phyloP scores from a whole-genome alignment of 768 basidiomycete genomes.

The Russula virescens region DNA sequence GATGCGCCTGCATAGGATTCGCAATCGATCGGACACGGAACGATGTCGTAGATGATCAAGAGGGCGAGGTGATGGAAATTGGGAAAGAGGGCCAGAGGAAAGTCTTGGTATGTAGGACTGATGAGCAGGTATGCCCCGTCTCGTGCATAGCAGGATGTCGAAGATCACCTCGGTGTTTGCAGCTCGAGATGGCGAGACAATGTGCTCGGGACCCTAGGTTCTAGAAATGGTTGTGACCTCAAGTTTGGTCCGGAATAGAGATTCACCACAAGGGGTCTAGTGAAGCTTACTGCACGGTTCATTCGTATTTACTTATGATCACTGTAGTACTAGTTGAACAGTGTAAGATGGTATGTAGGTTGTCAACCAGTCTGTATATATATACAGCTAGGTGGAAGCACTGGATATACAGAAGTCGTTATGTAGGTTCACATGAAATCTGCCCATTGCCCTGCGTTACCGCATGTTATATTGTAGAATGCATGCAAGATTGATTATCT shows the following conservation, averaged over 20 bases:
- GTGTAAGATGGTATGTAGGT: neutral
- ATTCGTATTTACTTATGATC: too few species aligned
- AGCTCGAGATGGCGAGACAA: slow-evolving; percentile 43
- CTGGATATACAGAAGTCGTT: neutral
- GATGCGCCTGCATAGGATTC: slow-evolving; percentile 59
- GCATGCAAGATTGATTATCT: neutral
- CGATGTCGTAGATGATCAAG: slow-evolving; percentile 31
- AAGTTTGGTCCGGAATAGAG: neutral
- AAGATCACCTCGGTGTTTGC: neutral
- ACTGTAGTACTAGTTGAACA: too few species aligned
- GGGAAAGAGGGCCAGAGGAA: slow-evolving; percentile 31
- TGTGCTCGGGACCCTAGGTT: slow-evolving; percentile 32
- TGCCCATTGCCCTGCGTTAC: neutral
- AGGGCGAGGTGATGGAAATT: slow-evolving; percentile 45
- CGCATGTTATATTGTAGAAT: neutral
- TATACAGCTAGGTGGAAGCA: neutral
- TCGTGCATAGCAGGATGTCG: neutral
- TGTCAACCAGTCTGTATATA: neutral
- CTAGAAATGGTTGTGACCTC: slow-evolving; percentile 21
- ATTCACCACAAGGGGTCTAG: too few species aligned
- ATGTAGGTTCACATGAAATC: neutral
- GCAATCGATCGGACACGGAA: slow-evolving; percentile 47
- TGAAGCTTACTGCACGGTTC: too few species aligned
- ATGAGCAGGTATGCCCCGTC: slow-evolving; percentile 48
- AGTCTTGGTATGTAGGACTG: slow-evolving; percentile 58